phyloP scores from a whole-genome alignment of 805 yeast genomes.

The Sugiyamaella chiloensis region DNA sequence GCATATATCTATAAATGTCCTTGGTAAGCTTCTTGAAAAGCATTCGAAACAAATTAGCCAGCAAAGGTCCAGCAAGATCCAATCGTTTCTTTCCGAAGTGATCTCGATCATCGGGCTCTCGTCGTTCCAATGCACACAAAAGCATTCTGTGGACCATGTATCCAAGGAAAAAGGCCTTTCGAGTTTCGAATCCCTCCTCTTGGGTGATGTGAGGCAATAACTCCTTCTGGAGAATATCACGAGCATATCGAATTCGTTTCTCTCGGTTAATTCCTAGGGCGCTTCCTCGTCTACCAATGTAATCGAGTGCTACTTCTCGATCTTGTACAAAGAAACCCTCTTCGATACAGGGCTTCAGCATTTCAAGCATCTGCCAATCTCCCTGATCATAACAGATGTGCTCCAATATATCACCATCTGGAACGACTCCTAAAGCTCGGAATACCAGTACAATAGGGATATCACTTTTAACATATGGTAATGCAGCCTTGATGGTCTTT shows the following conservation, averaged over 20 bases:
- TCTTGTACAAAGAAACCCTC: conserved; percentile 98
- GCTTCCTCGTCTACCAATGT: conserved; percentile 97
- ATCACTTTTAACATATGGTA: conserved; percentile 95
- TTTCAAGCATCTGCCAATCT: conserved; percentile 99
- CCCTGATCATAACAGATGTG: conserved; percentile 96
- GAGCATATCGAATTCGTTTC: conserved; percentile 96
- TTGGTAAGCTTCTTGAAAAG: conserved; percentile 91
- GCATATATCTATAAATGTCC: conserved; percentile 97
- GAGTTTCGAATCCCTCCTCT: conserved; percentile 92
- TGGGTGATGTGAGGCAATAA: conserved; percentile 96
- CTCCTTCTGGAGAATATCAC: conserved; percentile 94
- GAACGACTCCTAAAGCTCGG: conserved; percentile 97
- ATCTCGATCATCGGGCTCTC: conserved; percentile 98
- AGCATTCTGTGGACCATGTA: conserved; percentile 95
- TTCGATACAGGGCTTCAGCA: conserved; percentile 98
- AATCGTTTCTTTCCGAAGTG: conserved; percentile 98
- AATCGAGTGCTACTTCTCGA: conserved; percentile 95
- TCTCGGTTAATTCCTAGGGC: conserved; percentile 95
- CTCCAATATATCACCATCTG: conserved; percentile 97
- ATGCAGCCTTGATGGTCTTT: conserved; percentile 86
- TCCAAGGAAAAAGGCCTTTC: conserved; percentile 96
- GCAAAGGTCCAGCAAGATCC: conserved; percentile 96
- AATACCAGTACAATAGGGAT: conserved; percentile 96
- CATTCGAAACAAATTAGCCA: conserved; percentile 92
- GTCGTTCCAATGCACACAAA: conserved; percentile 93